A percentile compares a stretch with the other conserved stretches of the same genome.
These are phyloP conservation scores for Cochlearia excelsa DNA, from an alignment of 345 rosid genomes.

Conservation along the genomic window DNA sequence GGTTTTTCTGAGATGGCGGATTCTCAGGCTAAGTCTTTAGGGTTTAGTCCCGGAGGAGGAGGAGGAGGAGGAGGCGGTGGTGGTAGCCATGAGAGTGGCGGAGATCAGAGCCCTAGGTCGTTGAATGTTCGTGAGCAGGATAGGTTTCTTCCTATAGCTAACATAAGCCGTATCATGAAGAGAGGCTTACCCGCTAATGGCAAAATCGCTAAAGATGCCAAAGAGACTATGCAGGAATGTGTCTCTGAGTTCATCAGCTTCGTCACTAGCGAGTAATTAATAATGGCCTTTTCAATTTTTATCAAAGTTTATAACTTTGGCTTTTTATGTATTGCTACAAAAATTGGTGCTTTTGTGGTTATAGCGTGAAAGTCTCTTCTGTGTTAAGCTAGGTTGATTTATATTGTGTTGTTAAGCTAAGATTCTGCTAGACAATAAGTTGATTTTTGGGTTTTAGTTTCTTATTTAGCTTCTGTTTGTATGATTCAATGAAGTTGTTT, in stretches of 20 bases:
- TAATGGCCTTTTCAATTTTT: background rate
- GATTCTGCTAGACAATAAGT: background rate
- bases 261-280: slow-evolving; percentile 55
- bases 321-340: background rate
- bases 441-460: background rate
- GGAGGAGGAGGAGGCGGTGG: slow-evolving; percentile 44
- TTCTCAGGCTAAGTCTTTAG: slow-evolving; percentile 25
- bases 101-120: slow-evolving; percentile 82
- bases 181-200: slow-evolving; percentile 62
- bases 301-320: background rate
- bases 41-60: slow-evolving; percentile 47
- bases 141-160: slow-evolving; percentile 64
- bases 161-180: slow-evolving; percentile 76
- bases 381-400: slow-evolving; percentile 3
- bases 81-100: slow-evolving; percentile 78
- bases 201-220: slow-evolving; percentile 67
- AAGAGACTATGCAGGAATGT: slow-evolving; percentile 72
- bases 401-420: background rate
- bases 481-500: slow-evolving; percentile 23
- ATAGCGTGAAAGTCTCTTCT: background rate
- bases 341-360: slow-evolving; percentile 4
- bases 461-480: background rate
- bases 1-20: slow-evolving; percentile 43
- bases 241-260: slow-evolving; percentile 76
- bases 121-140: slow-evolving; percentile 56